Evolutionary conservation across 1,284 basidiomycete genomes (phyloP).

Genomic region (Sporisorium iseilematis-ciliati): DNA sequence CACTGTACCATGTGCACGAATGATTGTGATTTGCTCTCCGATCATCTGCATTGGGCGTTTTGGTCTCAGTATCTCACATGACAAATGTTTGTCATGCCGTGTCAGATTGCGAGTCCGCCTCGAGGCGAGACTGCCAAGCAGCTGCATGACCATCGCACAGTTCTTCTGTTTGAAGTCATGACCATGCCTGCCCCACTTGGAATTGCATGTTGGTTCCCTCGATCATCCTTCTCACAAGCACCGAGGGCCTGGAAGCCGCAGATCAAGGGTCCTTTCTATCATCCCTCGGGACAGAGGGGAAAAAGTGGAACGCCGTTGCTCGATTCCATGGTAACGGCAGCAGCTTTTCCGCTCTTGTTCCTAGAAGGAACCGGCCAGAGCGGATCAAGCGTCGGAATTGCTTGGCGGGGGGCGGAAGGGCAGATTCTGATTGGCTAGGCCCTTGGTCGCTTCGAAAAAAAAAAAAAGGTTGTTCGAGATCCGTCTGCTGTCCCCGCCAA

Average conservation of each 20-base stretch:
- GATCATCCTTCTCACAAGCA: background rate
- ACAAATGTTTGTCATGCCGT: conserved; percentile 4
- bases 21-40: background rate
- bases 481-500: too few species aligned
- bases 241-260: background rate
- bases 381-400: too few species aligned
- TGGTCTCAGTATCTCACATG: background rate
- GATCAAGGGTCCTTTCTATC: conserved; percentile 2
- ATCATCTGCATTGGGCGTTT: background rate
- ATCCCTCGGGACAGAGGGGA: background rate
- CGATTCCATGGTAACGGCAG: background rate
- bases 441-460: too few species aligned
- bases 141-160: too few species aligned
- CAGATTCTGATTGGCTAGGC: too few species aligned
- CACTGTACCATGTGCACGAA: conserved; percentile 1
- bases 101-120: background rate
- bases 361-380: too few species aligned
- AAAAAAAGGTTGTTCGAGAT: too few species aligned
- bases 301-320: background rate
- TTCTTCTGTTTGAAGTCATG: too few species aligned
- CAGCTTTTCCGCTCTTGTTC: background rate
- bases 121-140: too few species aligned
- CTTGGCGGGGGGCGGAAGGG: too few species aligned
- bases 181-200: too few species aligned
- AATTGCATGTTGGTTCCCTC: background rate